phyloP scores from a whole-genome alignment of 164 flowering plant species.

The Nymphaea thermarum region DNA sequence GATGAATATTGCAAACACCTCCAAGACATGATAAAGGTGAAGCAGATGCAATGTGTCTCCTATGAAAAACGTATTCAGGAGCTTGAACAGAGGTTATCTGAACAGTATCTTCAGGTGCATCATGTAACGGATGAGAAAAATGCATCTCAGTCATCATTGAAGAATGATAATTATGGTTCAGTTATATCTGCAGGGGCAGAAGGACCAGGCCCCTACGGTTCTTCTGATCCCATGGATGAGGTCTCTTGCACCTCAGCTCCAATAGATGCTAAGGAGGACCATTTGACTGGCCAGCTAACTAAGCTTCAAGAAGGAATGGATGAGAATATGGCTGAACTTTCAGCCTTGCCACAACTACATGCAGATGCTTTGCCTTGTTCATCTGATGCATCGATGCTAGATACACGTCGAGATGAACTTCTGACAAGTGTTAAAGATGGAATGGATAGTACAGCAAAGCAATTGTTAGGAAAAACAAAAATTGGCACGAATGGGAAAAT shows the following conservation, averaged over 20 bases:
- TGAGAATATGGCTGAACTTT: conserved; percentile 84
- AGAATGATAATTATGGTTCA: conserved; percentile 49
- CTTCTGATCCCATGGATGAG: conserved; percentile 79
- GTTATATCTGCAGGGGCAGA: conserved; percentile 49
- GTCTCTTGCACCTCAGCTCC: conserved; percentile 60
- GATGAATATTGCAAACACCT: conserved; percentile 88
- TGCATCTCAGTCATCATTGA: conserved; percentile 27
- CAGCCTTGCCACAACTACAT: conserved; percentile 40
- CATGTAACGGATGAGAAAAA: conserved; percentile 26
- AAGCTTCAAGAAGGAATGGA: conserved; percentile 62
- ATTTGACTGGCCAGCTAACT: background rate
- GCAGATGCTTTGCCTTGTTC: conserved; percentile 7
- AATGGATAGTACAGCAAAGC: conserved; percentile 27
- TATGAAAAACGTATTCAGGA: conserved; percentile 93
- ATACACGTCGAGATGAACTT: conserved; percentile 26
- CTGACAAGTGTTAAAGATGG: conserved; percentile 23
- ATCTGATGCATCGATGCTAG: conserved; percentile 78
- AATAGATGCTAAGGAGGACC: conserved; percentile 26
- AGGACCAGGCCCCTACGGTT: conserved; percentile 21
- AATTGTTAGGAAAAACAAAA: conserved; percentile 22
- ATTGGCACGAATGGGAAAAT: conserved; percentile 32
- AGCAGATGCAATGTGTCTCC: conserved; percentile 66
- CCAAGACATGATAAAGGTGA: conserved; percentile 53
- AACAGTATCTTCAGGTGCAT: conserved; percentile 48
- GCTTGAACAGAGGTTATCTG: conserved; percentile 74